A percentile compares a stretch with the other conserved stretches of the same genome.
Evolutionary conservation across 179 eudicot genomes (phyloP).

Genomic region (Camellia oleifera): DNA sequence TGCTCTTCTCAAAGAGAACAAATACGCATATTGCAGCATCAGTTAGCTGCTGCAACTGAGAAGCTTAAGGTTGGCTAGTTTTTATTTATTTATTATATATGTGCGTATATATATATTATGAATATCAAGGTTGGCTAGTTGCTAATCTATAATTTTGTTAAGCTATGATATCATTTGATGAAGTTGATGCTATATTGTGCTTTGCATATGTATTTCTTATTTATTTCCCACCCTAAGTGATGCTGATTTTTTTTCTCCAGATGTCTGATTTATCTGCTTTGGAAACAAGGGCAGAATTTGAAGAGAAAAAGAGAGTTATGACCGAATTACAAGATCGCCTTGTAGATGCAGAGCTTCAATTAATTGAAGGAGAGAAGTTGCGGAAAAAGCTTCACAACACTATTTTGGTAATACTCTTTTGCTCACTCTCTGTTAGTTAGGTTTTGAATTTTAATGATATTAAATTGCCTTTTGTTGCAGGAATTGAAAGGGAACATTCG

Average conservation of each 20-base stretch:
- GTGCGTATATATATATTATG: too few species aligned
- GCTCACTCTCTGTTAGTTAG: neutral
- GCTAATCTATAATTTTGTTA: neutral
- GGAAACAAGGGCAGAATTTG: constrained; percentile 51
- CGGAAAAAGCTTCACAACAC: constrained; percentile 77
- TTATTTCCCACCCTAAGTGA: neutral
- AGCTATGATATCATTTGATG: neutral
- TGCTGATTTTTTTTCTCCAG: constrained; percentile 29
- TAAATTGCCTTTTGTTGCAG: constrained; percentile 32
- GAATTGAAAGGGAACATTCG: constrained; percentile 83
- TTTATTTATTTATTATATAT: too few species aligned
- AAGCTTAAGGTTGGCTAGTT: constrained; percentile 45
- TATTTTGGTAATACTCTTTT: constrained; percentile 45
- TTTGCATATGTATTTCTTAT: neutral
- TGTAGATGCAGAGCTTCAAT: constrained; percentile 55
- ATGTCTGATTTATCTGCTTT: constrained; percentile 58
- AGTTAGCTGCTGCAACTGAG: constrained; percentile 53
- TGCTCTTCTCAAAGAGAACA: constrained; percentile 56
- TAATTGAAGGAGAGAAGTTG: constrained; percentile 59
- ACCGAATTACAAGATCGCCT: constrained; percentile 45
- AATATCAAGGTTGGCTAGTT: constrained; percentile 34
- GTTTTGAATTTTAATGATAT: neutral
- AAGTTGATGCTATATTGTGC: neutral
- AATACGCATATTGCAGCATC: constrained; percentile 40
- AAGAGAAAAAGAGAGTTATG: constrained; percentile 38